Percentiles rank a stretch among this genome's conserved stretches.
Evolutionary conservation across 768 basidiomycete species (phyloP).

Genomic region (Gloeophyllum trabeum): DNA sequence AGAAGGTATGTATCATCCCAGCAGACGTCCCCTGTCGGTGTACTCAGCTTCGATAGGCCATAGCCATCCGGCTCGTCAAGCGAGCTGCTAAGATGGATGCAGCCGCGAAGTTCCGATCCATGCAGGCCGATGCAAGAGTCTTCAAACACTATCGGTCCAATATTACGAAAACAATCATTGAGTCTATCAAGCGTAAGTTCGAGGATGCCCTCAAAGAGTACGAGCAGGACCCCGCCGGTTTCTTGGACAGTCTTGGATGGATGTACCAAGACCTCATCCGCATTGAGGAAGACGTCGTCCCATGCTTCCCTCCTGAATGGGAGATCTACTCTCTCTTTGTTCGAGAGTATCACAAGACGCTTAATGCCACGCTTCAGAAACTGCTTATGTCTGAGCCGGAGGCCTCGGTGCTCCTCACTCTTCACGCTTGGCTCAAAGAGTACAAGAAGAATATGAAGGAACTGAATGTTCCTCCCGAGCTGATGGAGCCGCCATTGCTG

Average conservation of each 20-base stretch:
- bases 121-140: constrained; percentile 85
- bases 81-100: constrained; percentile 89
- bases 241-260: constrained; percentile 77
- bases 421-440: constrained; percentile 93
- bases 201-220: constrained; percentile 52
- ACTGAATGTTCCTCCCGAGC: constrained; percentile 69
- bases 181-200: constrained; percentile 66
- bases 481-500: constrained; percentile 82
- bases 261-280: constrained; percentile 91
- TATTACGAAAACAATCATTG: constrained; percentile 67
- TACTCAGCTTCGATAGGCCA: constrained; percentile 41
- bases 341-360: constrained; percentile 81
- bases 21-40: neutral
- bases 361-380: constrained; percentile 62
- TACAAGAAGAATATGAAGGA: constrained; percentile 95
- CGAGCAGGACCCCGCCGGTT: constrained; percentile 53
- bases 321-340: constrained; percentile 78
- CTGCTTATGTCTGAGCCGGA: constrained; percentile 70
- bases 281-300: constrained; percentile 83
- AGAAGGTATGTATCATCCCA: constrained; percentile 50
- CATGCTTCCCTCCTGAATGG: constrained; percentile 88
- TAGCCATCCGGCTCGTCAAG: constrained; percentile 89
- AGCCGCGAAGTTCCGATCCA: constrained; percentile 85
- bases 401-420: constrained; percentile 74
- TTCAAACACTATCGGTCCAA: constrained; percentile 95